These are phyloP conservation scores for Calonectria ilicicola DNA, from an alignment of 2,329 filamentous ascomycete species.

Conservation along the genomic window DNA sequence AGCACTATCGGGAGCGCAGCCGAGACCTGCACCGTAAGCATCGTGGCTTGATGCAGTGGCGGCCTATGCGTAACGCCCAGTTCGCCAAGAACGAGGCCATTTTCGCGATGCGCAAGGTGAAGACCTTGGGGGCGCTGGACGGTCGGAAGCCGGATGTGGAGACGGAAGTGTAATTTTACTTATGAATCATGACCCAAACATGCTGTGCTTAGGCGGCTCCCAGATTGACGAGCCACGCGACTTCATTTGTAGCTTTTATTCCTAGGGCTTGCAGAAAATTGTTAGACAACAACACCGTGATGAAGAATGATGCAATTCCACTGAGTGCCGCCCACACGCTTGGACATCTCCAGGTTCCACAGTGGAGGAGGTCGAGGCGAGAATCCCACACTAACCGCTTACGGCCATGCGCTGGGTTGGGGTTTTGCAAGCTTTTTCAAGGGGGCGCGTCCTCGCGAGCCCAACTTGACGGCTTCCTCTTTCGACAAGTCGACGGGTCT, in stretches of 20 bases:
- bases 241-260: background rate
- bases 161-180: conserved; percentile 69
- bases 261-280: background rate
- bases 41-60: conserved; percentile 95
- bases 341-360: background rate
- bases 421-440: background rate
- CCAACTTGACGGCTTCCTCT: background rate
- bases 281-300: background rate
- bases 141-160: conserved; percentile 91
- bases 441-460: background rate
- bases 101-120: conserved; percentile 80
- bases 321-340: background rate
- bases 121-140: conserved; percentile 80
- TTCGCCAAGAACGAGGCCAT: conserved; percentile 92
- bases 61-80: conserved; percentile 83
- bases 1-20: conserved; percentile 75
- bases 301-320: background rate
- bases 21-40: conserved; percentile 87
- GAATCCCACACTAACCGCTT: background rate
- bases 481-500: background rate
- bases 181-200: background rate
- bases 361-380: background rate
- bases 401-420: background rate
- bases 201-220: background rate
- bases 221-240: background rate